Evolutionary conservation across 1,284 basidiomycete species (phyloP), one percentile per base, ranked within the genome.

Genomic region (Ceratobasidium sp.): DNA sequence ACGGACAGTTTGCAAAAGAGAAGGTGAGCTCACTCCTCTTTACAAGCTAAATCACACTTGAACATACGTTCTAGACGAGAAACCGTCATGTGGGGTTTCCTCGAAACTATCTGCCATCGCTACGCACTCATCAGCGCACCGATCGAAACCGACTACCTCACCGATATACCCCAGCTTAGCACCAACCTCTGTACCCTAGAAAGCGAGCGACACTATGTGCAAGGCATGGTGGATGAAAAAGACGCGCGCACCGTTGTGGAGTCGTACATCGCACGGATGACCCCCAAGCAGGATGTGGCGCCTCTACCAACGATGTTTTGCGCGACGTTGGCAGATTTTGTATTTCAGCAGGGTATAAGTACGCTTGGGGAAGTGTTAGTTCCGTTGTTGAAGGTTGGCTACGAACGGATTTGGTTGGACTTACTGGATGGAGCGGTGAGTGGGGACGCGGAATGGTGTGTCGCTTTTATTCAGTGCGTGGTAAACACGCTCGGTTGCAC

Each of bases 61-160:
- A 27, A 27, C 8, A 65, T 24, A 22, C 22, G n/a, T 14, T 9
- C 8, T 48, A 65, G 41, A 9, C 31, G 14, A 56, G 27, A 65
- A 9, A 19, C 8, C 17, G 15, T 33, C 11, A 7, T n/a, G 5
- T 65, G 63, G 63, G 48, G 45, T 1, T 65, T 33, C 31, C 45
- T 65, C 17, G 63, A 65, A 47, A 33, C 29, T 29, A 14, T 65
- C 29, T 65, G 45, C n/a, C 63, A 65, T 33, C 63, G 63, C 14
- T 65, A 65, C 51, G 63, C 29, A 31, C 63, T 65, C 15, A 19
- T 15, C 29, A 33, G 47, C 1, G 36, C 24, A 2, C 47, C 48
- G 22, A 48, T 50, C 14, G 63, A 65, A 22, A 22, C 51, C 9
- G 24, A 11, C 11, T 22, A n/a, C 29, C n/a, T 65, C 22, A 31